These are phyloP conservation scores for Suhomyces canberraensis DNA, from an alignment of 805 yeast genomes.

Conservation along the genomic window DNA sequence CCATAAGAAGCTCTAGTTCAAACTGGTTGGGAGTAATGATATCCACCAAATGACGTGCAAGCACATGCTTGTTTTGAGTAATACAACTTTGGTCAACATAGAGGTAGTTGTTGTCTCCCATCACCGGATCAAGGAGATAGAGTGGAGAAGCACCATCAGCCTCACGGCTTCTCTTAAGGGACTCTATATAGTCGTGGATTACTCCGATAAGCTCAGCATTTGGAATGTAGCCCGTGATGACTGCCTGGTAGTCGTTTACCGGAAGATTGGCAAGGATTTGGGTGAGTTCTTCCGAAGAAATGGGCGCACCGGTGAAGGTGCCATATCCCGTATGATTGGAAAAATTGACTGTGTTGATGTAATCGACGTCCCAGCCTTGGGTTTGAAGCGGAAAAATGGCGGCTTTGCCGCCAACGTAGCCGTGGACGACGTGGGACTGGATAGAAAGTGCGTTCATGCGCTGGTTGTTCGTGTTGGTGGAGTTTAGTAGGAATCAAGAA, in stretches of 20 bases:
- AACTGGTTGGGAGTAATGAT: constrained; percentile 88
- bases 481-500: no score
- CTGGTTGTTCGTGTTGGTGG: constrained; percentile 15
- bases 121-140: constrained; percentile 73
- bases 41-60: constrained; percentile 62
- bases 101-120: constrained; percentile 74
- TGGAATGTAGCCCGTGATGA: constrained; percentile 69
- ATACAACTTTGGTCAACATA: constrained; percentile 56
- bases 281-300: constrained; percentile 13
- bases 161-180: constrained; percentile 25
- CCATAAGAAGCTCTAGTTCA: constrained; percentile 74
- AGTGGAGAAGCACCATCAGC: constrained; percentile 25
- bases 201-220: constrained; percentile 47
- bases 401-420: constrained; percentile 70
- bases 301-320: constrained; percentile 45
- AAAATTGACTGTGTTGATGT: constrained; percentile 59
- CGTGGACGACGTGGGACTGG: constrained; percentile 72
- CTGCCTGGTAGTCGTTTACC: constrained; percentile 42
- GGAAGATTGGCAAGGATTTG: constrained; percentile 8
- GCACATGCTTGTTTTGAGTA: constrained; percentile 37
- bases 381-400: constrained; percentile 63
- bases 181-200: constrained; percentile 27
- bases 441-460: constrained; percentile 48
- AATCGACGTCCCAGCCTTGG: constrained; percentile 69
- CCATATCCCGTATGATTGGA: constrained; percentile 76